These are phyloP conservation scores for Fusarium sp. DNA, from an alignment of 2,329 filamentous ascomycete species.

Conservation along the genomic window DNA sequence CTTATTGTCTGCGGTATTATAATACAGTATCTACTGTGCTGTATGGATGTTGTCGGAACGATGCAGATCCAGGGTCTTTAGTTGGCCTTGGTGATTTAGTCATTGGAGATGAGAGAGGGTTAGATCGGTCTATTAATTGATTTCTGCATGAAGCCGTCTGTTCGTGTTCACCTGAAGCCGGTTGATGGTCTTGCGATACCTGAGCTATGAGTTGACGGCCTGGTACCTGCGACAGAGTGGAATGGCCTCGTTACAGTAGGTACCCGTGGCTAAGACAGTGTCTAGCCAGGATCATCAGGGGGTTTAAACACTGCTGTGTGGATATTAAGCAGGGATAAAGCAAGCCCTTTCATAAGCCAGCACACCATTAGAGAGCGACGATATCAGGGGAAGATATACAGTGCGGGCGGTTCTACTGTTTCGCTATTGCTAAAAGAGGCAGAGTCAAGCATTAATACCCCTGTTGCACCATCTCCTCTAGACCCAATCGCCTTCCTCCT, in stretches of 20 bases:
- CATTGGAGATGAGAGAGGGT: background rate
- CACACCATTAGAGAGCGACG: background rate
- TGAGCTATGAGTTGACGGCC: conserved; percentile 17
- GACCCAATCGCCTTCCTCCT: conserved; percentile 40
- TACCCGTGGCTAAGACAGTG: conserved; percentile 27
- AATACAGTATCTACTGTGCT: background rate
- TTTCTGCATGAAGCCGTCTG: conserved; percentile 13
- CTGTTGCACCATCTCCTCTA: conserved; percentile 37
- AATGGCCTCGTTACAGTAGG: conserved; percentile 3
- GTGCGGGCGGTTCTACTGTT: conserved; percentile 40
- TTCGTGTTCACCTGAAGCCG: conserved; percentile 43
- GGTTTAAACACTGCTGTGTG: conserved; percentile 32
- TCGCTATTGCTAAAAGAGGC: conserved; percentile 41
- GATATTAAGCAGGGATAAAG: conserved; percentile 15
- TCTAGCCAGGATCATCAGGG: conserved; percentile 23
- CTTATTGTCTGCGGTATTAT: background rate
- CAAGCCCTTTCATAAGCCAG: conserved; percentile 20
- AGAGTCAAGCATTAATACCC: conserved; percentile 35
- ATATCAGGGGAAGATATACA: conserved; percentile 39
- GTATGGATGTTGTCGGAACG: background rate
- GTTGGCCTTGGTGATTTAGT: background rate
- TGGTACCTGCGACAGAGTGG: background rate
- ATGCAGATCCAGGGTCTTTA: conserved; percentile 2
- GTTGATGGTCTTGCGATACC: conserved; percentile 30
- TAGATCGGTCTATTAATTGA: background rate